A percentile compares a stretch with the other conserved stretches of the same genome.
These are phyloP conservation scores for Mercurialis annua DNA, from an alignment of 345 rosid species.

Conservation along the genomic window DNA sequence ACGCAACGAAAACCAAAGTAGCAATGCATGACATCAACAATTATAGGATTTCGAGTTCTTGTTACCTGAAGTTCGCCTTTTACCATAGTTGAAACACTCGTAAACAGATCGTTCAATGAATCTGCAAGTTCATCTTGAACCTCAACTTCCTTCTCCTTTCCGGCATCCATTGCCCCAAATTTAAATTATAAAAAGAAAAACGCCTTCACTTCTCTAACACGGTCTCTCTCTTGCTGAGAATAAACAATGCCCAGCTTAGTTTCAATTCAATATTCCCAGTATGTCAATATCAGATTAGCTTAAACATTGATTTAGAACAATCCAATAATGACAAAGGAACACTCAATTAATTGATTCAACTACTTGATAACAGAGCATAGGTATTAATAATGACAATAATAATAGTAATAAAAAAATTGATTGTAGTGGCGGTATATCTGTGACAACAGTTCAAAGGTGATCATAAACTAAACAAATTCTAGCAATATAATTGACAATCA, in stretches of 20 bases:
- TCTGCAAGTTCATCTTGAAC: constrained; percentile 56
- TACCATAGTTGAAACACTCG: constrained; percentile 67
- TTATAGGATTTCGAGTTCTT: not conserved
- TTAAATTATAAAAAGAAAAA: not conserved
- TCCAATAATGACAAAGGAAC: no score
- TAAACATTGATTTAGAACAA: no score
- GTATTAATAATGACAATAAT: no score
- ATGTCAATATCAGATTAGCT: no score
- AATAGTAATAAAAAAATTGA: no score
- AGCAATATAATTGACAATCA: no score
- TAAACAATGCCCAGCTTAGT: not conserved
- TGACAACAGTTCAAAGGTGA: no score
- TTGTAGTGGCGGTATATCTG: no score
- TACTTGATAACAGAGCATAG: no score
- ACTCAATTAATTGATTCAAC: no score
- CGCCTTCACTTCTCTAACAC: not conserved
- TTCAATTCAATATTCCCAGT: no score
- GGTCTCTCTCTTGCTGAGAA: not conserved
- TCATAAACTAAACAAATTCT: no score
- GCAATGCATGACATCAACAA: not conserved
- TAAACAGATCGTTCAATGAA: constrained; percentile 60
- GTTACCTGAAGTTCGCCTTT: constrained; percentile 74
- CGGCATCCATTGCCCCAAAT: constrained; percentile 10
- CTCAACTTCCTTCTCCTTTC: constrained; percentile 23
- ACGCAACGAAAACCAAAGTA: not conserved